phyloP scores from a whole-genome alignment of 257 asterid species.

The Osmanthus fragrans region DNA sequence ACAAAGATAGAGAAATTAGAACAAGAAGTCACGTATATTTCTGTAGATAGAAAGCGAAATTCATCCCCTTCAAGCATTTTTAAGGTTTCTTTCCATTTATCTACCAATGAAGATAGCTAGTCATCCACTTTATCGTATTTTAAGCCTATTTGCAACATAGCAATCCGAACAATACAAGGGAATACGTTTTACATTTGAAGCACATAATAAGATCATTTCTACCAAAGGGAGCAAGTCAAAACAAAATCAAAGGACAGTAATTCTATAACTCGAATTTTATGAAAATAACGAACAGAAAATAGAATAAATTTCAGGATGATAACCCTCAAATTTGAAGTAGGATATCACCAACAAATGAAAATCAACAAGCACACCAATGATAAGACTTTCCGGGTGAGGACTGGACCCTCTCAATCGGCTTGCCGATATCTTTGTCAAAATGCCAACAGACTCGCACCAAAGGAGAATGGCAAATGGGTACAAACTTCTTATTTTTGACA shows the following conservation, averaged over 20 bases:
- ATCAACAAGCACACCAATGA: neutral
- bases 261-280: neutral
- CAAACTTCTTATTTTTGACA: too few species aligned
- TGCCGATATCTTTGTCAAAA: neutral
- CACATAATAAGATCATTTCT: too few species aligned
- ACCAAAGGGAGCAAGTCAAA: neutral
- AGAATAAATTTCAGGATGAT: neutral
- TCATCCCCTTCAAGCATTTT: too few species aligned
- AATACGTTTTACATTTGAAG: too few species aligned
- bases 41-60: too few species aligned
- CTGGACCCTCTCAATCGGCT: neutral
- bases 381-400: neutral
- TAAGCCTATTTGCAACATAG: too few species aligned
- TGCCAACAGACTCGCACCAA: neutral
- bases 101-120: too few species aligned
- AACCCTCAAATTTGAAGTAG: neutral
- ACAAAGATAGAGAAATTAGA: too few species aligned
- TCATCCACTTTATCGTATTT: too few species aligned
- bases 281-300: neutral
- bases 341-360: neutral
- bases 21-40: too few species aligned
- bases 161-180: too few species aligned
- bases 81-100: too few species aligned
- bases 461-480: neutral
- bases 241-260: neutral